phyloP scores from a whole-genome alignment of 768 basidiomycete species.

The Kwoniella sp. region DNA sequence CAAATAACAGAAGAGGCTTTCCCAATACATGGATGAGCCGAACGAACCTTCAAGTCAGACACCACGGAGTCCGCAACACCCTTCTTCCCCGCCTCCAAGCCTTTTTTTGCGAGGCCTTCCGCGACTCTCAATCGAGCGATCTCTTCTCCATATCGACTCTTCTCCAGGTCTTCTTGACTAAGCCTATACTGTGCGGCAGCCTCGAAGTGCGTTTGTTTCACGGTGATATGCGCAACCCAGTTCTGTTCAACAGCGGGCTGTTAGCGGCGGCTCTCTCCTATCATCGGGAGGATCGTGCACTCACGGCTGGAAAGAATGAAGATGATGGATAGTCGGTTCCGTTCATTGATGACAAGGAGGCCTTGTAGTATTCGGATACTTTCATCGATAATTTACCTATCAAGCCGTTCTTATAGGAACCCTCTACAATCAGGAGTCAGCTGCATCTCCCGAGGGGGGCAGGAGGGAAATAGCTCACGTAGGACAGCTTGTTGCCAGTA shows the following conservation, averaged over 20 bases:
- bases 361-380: slow-evolving; percentile 67
- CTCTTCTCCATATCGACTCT: slow-evolving; percentile 79
- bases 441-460: background rate
- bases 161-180: slow-evolving; percentile 79
- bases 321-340: slow-evolving; percentile 46
- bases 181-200: slow-evolving; percentile 88
- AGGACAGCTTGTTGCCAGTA: slow-evolving; percentile 90
- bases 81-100: slow-evolving; percentile 68
- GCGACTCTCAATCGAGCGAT: slow-evolving; percentile 76
- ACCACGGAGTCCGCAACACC: slow-evolving; percentile 67
- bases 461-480: slow-evolving; percentile 60
- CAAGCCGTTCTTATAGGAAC: slow-evolving; percentile 77
- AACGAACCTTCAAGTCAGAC: slow-evolving; percentile 74
- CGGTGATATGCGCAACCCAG: slow-evolving; percentile 78
- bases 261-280: background rate
- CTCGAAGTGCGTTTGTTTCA: slow-evolving; percentile 80
- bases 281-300: slow-evolving; percentile 6
- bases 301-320: slow-evolving; percentile 52
- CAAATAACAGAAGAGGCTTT: background rate
- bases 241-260: slow-evolving; percentile 59
- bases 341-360: slow-evolving; percentile 57
- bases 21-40: background rate
- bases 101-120: slow-evolving; percentile 68
- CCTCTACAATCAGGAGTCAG: slow-evolving; percentile 37
- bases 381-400: slow-evolving; percentile 80